Evolutionary conservation across 148 eudicot genomes (phyloP).

Genomic region (Persicaria maculosa): DNA sequence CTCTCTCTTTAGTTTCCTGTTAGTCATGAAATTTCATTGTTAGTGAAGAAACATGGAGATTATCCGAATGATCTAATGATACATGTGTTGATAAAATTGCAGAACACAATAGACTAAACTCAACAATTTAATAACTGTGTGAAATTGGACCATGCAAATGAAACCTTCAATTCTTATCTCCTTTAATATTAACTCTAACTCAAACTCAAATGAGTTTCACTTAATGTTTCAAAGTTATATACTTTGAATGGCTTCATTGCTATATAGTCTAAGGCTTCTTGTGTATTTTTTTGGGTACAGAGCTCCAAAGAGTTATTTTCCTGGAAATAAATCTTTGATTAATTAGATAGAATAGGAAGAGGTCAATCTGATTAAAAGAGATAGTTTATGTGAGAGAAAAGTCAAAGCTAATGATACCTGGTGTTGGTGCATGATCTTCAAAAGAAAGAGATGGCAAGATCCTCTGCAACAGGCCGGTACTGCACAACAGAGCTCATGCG

Average conservation of each 20-base stretch:
- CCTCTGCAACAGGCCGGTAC: no score
- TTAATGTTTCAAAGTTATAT: background rate
- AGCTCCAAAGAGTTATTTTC: no score
- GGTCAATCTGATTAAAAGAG: no score
- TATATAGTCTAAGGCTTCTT: no score
- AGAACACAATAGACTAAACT: background rate
- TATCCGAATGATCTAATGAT: background rate
- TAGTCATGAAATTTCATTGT: constrained; percentile 16
- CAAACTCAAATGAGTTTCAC: background rate
- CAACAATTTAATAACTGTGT: no score
- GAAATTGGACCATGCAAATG: no score
- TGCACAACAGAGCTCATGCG: background rate
- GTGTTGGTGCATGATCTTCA: background rate
- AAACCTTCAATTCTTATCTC: no score
- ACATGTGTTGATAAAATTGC: background rate
- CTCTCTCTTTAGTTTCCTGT: constrained; percentile 79
- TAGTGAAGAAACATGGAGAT: background rate
- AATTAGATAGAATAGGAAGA: no score
- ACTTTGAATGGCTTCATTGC: no score
- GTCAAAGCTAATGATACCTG: background rate
- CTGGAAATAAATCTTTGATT: no score
- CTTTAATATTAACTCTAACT: background rate
- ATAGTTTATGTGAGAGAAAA: no score
- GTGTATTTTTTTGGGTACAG: no score
- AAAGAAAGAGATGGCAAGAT: background rate